A percentile compares a stretch with the other conserved stretches of the same genome.
Conservation (phyloP, 257 asterid species). For the Solanum ossicruentum region DNA sequence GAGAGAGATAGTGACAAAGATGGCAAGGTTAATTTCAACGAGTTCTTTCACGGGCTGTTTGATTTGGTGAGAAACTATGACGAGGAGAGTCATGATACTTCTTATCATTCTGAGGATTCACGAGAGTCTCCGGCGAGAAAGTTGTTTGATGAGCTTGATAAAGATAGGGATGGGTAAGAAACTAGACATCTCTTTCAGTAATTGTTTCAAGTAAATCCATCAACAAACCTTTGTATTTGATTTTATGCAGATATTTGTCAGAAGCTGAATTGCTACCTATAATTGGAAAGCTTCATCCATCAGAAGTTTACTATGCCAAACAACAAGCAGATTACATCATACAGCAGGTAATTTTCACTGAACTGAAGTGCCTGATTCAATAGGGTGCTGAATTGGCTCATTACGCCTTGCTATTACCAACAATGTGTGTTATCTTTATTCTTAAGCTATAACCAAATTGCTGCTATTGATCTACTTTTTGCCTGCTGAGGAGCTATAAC, state of each 20-base stretch:
- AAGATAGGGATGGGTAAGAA: slow-evolving; percentile 80
- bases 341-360: slow-evolving; percentile 56
- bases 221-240: not conserved
- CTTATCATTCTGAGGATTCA: slow-evolving; percentile 31
- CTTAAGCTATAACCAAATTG: not conserved
- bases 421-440: not conserved
- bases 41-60: slow-evolving; percentile 83
- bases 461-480: not conserved
- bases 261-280: slow-evolving; percentile 67
- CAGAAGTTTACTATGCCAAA: slow-evolving; percentile 76
- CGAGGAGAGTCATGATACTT: slow-evolving; percentile 46
- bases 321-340: slow-evolving; percentile 82
- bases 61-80: slow-evolving; percentile 70
- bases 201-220: not conserved
- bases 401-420: not conserved
- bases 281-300: slow-evolving; percentile 81
- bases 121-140: slow-evolving; percentile 56
- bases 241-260: slow-evolving; percentile 49
- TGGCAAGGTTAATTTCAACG: slow-evolving; percentile 72
- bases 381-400: not conserved
- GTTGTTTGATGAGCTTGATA: slow-evolving; percentile 74
- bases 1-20: slow-evolving; percentile 86
- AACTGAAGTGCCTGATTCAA: not conserved
- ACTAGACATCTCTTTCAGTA: not conserved
- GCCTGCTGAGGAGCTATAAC: not conserved